Evolutionary conservation across 176 grass and related monocot species (phyloP), one percentile per base, ranked within the genome.

Genomic region (Oropetium thomaeum): DNA sequence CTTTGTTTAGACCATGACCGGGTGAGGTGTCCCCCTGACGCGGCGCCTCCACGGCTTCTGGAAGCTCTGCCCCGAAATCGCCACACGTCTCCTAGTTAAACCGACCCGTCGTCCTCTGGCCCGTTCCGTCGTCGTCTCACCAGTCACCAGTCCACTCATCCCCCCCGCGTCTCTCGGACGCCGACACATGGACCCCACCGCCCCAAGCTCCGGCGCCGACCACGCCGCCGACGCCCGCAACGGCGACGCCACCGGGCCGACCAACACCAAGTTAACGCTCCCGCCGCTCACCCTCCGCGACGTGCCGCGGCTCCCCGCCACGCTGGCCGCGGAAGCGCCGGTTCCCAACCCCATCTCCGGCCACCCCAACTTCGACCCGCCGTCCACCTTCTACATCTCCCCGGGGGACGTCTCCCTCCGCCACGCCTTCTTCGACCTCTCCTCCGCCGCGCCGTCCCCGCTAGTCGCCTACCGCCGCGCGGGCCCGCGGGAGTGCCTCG

Each of bases 321-420:
- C 66, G 29, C n/a, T 44, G 16, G 1, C 84, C 10, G 0, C 63
- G 8, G 0, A 34, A 19, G 5, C 37, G 19, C 1, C 44, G 45
- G 62, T 78, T 37, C 75, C 58, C 42, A 98, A 88, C 44, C 91
- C 96, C 7, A 95, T 98, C 79, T 86, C 92, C 32, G 17, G 48
- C 71, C 90, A 76, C 79, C 72, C 84, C 28, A 80, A 77, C 86
- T 86, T 88, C 84, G 43, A 71, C 71, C 84, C 89, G 80, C 75
- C 79, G 19, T 17, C 86, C 64, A 85, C 85, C 69, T 98, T 98
- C 86, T 94, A 98, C 79, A 87, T 98, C 84, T 83, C 75, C 19
- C 23, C 58, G 11, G 88, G 71, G 43, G 96, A 98, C 27, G 64
- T 95, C 52, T 63, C 90, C 52, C 91, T 98, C 58, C 84, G 91